A percentile compares a stretch with the other conserved stretches of the same genome.
These are phyloP conservation scores for Aspergillus terreus DNA, from an alignment of 2,329 filamentous ascomycete species.

Conservation along the genomic window DNA sequence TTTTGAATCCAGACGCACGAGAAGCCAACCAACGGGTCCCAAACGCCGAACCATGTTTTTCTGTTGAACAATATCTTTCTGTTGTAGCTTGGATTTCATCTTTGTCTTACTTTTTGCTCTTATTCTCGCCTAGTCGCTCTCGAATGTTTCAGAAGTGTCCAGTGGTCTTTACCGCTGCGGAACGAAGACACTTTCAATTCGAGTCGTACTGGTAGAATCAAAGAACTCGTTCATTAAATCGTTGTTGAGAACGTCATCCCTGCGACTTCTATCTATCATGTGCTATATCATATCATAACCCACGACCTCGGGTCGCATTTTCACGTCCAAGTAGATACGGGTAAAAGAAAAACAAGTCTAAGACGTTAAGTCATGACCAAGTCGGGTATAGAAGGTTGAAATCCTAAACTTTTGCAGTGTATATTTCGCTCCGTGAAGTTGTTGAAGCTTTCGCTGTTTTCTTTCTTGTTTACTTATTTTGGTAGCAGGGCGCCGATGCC, in stretches of 20 bases:
- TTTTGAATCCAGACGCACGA: no score
- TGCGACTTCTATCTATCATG: slow-evolving; percentile 16
- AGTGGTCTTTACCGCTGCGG: no score
- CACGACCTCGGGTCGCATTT: slow-evolving; percentile 8
- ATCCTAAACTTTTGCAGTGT: slow-evolving; percentile 26
- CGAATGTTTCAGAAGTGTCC: no score
- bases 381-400: slow-evolving; percentile 41
- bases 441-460: neutral
- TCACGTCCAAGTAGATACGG: slow-evolving; percentile 4
- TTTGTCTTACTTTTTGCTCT: no score
- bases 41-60: no score
- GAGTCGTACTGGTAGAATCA: neutral
- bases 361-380: slow-evolving; percentile 25
- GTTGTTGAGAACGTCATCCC: slow-evolving; percentile 35
- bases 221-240: slow-evolving; percentile 20
- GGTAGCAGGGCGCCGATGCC: neutral
- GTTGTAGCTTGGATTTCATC: no score
- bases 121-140: no score
- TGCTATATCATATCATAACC: slow-evolving; percentile 5
- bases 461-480: neutral
- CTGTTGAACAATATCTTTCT: no score
- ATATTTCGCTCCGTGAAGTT: neutral
- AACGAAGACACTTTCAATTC: no score
- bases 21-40: no score
- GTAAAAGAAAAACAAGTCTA: slow-evolving; percentile 19